These are phyloP conservation scores for Auriscalpium orientale DNA, from an alignment of 768 basidiomycete species.

Conservation along the genomic window DNA sequence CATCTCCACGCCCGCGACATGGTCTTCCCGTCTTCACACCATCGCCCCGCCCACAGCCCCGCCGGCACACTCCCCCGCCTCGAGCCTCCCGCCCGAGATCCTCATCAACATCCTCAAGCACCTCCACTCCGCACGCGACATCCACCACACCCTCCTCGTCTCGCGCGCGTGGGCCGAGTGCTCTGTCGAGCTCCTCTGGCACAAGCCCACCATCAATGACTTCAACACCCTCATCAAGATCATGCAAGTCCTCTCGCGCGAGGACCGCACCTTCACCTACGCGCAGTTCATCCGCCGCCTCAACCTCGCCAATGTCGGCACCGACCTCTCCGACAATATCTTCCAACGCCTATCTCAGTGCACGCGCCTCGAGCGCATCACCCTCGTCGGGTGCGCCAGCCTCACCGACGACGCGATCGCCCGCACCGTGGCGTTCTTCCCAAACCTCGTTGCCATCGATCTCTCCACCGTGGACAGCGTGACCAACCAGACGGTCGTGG, in stretches of 20 bases:
- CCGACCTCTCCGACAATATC: constrained; percentile 64
- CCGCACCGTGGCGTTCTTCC: constrained; percentile 57
- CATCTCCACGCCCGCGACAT: constrained; percentile 50
- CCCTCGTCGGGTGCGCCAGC: constrained; percentile 69
- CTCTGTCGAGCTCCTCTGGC: constrained; percentile 91
- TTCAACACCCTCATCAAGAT: constrained; percentile 69
- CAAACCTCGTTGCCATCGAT: constrained; percentile 82
- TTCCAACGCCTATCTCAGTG: constrained; percentile 68
- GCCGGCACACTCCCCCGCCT: constrained; percentile 47
- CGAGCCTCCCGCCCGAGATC: constrained; percentile 79
- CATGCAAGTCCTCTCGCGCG: constrained; percentile 56
- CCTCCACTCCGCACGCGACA: constrained; percentile 64
- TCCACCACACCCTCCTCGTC: constrained; percentile 71
- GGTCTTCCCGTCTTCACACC: constrained; percentile 22
- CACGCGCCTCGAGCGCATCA: constrained; percentile 79
- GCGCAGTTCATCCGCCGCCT: constrained; percentile 82
- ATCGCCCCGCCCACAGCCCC: constrained; percentile 14
- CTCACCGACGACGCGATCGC: constrained; percentile 59
- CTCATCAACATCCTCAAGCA: constrained; percentile 89
- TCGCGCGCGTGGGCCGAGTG: constrained; percentile 94
- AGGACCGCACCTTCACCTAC: constrained; percentile 79
- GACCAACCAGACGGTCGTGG: constrained; percentile 63
- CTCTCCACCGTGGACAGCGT: constrained; percentile 65
- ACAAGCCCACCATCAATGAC: constrained; percentile 73
- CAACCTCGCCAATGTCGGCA: constrained; percentile 72